Evolutionary conservation across 305 asterid genomes (phyloP), one percentile per base, ranked within the genome.

Genomic region (Ajuga reptans): DNA sequence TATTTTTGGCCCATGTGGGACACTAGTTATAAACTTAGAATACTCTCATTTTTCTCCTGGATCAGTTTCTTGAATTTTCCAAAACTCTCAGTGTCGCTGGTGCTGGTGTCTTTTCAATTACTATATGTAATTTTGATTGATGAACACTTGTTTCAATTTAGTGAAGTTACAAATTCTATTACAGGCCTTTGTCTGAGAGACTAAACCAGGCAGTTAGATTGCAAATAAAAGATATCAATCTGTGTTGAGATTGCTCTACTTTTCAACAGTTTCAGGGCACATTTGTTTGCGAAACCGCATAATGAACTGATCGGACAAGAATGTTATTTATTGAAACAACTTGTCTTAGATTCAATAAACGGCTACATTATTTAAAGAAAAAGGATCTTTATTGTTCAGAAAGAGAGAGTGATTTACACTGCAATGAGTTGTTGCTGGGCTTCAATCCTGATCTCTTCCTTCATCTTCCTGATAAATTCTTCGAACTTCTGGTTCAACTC

Each of bases 401-500:
- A 9, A 37, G 21, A 14, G 7, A 15, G 36, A 61, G 3, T 16
- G 15, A 42, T 6, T 47, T 60, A 72, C 51, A 73, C 77, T 37
- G 77, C 39, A 36, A 80, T 60, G 52, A 62, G 69, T 42, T 49
- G 73, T 72, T 78, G 83, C 72, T 73, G 79, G 58, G 84, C 83
- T 77, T 83, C 83, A 67, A 80, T 78, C 78, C 89, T 81, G 14
- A 88, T 76, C 64, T 83, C 92, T 76, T 88, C 89, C 77, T 86
- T 88, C 89, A 83, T 84, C 73, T 84, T 88, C 79, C 81, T 77
- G 18, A 86, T 88, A 59, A 88, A 84, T 52, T 86, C 92, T 66
- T 84, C 92, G 41, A 80, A 73, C 68, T 84, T 86, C 71, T 62
- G 77, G 73, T 86, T 88, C 73, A 88, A 57, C 72, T 86, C 92